Percentiles rank a stretch among this genome's conserved stretches.
Evolutionary conservation across 106 monocot genomes (phyloP).

Genomic region (Hemerocallis citrina): DNA sequence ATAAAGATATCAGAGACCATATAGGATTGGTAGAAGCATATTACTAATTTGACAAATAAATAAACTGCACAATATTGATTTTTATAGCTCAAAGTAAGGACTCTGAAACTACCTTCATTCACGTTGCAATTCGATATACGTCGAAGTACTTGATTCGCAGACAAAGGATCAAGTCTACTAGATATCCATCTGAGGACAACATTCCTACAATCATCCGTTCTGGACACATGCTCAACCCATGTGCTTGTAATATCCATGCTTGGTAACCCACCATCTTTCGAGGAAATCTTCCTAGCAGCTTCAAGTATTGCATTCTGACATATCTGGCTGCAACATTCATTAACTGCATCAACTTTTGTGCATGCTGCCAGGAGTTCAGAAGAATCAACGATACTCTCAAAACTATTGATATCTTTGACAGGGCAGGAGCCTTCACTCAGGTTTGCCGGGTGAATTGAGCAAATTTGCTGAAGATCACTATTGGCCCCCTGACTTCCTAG

Average conservation of each 20-base stretch:
- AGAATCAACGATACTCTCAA: conserved; percentile 84
- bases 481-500: conserved; percentile 70
- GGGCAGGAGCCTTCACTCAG: conserved; percentile 68
- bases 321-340: conserved; percentile 88
- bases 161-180: conserved; percentile 52
- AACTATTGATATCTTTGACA: conserved; percentile 41
- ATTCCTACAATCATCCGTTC: conserved; percentile 60
- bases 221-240: conserved; percentile 20
- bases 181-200: conserved; percentile 92
- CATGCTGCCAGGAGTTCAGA: conserved; percentile 73
- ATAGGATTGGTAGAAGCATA: too few relatives aligned
- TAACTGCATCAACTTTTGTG: conserved; percentile 78
- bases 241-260: conserved; percentile 18
- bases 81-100: not conserved
- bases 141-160: conserved; percentile 73
- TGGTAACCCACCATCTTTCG: conserved; percentile 38
- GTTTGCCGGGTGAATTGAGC: conserved; percentile 59
- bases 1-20: not conserved
- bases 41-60: not conserved
- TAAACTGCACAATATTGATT: not conserved
- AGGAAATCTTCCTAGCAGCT: conserved; percentile 58
- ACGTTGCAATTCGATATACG: conserved; percentile 93
- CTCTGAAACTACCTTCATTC: conserved; percentile 55
- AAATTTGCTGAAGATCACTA: conserved; percentile 52
- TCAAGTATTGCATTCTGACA: conserved; percentile 88